phyloP scores from a whole-genome alignment of 164 flowering plant species.

The Nymphaea colorata region DNA sequence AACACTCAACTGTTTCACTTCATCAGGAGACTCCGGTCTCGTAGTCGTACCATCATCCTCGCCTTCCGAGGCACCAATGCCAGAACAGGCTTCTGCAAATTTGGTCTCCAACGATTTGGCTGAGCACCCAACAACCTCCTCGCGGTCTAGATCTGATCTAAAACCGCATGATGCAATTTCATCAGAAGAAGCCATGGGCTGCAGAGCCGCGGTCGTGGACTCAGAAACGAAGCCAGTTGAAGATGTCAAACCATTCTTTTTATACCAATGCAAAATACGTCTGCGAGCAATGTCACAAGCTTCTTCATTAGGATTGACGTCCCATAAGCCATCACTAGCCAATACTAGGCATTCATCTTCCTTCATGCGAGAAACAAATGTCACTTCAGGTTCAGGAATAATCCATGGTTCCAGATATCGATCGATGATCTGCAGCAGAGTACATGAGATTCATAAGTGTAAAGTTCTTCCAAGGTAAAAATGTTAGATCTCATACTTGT shows the following conservation, averaged over 20 bases:
- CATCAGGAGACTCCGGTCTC: background rate
- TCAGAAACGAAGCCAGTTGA: background rate
- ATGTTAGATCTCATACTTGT: background rate
- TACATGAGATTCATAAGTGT: background rate
- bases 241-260: constrained; percentile 39
- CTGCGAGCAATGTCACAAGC: constrained; percentile 66
- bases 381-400: constrained; percentile 88
- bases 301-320: constrained; percentile 76
- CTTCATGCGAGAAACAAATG: constrained; percentile 45
- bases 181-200: background rate
- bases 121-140: background rate
- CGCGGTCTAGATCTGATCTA: background rate
- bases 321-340: constrained; percentile 91
- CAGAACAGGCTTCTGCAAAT: background rate
- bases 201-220: background rate
- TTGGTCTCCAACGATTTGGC: background rate
- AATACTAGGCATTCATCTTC: constrained; percentile 83
- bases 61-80: background rate
- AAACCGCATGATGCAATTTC: background rate
- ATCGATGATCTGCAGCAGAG: constrained; percentile 41
- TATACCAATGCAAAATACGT: constrained; percentile 59
- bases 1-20: constrained; percentile 6
- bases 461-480: background rate
- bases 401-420: constrained; percentile 85
- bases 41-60: background rate